Evolutionary conservation across 331 rosid species (phyloP).

Genomic region (Quercus phellos): DNA sequence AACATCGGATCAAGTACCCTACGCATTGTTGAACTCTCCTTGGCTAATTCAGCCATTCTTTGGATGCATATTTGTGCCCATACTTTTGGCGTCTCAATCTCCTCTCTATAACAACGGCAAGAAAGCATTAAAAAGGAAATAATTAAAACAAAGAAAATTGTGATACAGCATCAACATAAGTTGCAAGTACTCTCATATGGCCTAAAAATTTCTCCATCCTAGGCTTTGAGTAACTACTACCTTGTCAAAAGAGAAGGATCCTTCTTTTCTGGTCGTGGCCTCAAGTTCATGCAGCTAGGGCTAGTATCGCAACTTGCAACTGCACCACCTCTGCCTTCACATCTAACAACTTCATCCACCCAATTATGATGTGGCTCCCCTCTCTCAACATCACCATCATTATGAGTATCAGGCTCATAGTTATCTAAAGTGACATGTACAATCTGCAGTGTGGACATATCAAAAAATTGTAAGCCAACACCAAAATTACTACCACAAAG

Average conservation of each 20-base stretch:
- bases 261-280: slow-evolving; percentile 65
- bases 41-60: slow-evolving; percentile 79
- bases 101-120: slow-evolving; percentile 55
- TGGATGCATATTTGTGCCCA: slow-evolving; percentile 95
- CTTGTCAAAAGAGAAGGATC: slow-evolving; percentile 70
- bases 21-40: slow-evolving; percentile 96
- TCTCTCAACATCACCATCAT: slow-evolving; percentile 42
- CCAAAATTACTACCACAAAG: not conserved
- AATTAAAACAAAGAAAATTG: not conserved
- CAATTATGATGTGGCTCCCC: slow-evolving; percentile 77
- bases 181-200: not conserved
- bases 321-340: slow-evolving; percentile 63
- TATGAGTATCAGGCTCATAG: slow-evolving; percentile 44
- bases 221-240: slow-evolving; percentile 33
- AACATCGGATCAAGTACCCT: slow-evolving; percentile 86
- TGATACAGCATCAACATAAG: not conserved
- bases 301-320: slow-evolving; percentile 40
- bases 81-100: slow-evolving; percentile 70
- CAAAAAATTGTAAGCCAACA: slow-evolving; percentile 13
- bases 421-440: slow-evolving; percentile 66
- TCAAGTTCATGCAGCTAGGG: slow-evolving; percentile 42
- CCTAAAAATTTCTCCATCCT: not conserved
- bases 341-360: slow-evolving; percentile 86
- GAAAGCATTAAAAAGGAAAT: not conserved
- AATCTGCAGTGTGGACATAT: slow-evolving; percentile 45